A percentile compares a stretch with the other conserved stretches of the same genome.
phyloP scores from a whole-genome alignment of 2,329 filamentous ascomycete species.

The Chaetomiaceae sp. region DNA sequence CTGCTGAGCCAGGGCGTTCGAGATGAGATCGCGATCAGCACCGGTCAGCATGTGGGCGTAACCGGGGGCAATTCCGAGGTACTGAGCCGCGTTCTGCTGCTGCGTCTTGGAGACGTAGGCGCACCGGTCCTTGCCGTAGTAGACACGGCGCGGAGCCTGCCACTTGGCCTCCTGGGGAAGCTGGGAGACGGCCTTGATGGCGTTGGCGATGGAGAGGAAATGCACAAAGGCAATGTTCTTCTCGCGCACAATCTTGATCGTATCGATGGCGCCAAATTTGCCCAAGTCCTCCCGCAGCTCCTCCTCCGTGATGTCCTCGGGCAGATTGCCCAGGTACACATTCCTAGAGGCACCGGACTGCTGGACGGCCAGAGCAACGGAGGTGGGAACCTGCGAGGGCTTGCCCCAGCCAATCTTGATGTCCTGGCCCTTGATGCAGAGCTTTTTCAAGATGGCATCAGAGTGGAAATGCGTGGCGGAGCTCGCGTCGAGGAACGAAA shows the following conservation, averaged over 20 bases:
- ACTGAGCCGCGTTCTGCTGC: constrained; percentile 98
- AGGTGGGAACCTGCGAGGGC: constrained; percentile 94
- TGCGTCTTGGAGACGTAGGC: constrained; percentile 99
- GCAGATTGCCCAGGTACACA: constrained; percentile 90
- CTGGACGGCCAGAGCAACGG: constrained; percentile 93
- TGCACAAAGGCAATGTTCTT: constrained; percentile 98
- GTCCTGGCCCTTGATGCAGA: constrained; percentile 96
- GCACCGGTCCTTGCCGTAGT: constrained; percentile 97
- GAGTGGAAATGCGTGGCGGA: constrained; percentile 99
- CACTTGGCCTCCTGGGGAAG: constrained; percentile 95
- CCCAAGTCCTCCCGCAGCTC: constrained; percentile 91
- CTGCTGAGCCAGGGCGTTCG: constrained; percentile 92
- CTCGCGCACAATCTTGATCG: constrained; percentile 94
- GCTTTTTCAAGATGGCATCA: constrained; percentile 98
- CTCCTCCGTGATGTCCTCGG: constrained; percentile 85
- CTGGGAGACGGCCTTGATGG: constrained; percentile 96
- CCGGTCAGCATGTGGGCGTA: constrained; percentile 96
- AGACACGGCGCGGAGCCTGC: constrained; percentile 91
- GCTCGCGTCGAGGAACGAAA: constrained; percentile 96
- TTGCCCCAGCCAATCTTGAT: constrained; percentile 99
- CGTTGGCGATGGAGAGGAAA: constrained; percentile 94
- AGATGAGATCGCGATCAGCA: constrained; percentile 93
- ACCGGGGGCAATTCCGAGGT: constrained; percentile 91
- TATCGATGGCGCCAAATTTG: constrained; percentile 96
- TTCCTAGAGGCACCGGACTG: constrained; percentile 96